A percentile compares a stretch with the other conserved stretches of the same genome.
Evolutionary conservation across 2,329 filamentous ascomycete genomes (phyloP).

Genomic region (Colletotrichum phormii): DNA sequence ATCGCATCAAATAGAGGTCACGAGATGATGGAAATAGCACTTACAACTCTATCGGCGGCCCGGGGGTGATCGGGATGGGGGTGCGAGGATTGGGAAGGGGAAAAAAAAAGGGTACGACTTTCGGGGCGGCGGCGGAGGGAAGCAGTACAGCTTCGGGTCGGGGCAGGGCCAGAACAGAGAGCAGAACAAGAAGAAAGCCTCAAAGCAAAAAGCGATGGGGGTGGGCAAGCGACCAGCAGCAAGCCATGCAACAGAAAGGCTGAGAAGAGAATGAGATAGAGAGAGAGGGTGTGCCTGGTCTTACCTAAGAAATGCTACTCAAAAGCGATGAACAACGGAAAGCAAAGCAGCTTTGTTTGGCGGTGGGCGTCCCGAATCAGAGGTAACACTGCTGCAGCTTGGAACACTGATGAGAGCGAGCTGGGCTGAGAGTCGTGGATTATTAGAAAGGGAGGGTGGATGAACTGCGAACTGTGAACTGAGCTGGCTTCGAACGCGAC

Average conservation of each 20-base stretch:
- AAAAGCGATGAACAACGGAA: background rate
- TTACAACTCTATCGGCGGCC: slow-evolving; percentile 43
- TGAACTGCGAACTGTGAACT: background rate
- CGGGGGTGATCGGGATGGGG: slow-evolving; percentile 43
- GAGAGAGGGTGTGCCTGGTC: slow-evolving; percentile 15
- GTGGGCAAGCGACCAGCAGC: background rate
- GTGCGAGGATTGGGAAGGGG: slow-evolving; percentile 41
- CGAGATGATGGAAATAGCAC: slow-evolving; percentile 41
- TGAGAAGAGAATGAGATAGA: slow-evolving; percentile 7
- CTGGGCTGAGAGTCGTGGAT: slow-evolving; percentile 6
- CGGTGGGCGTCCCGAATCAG: background rate
- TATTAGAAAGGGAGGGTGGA: background rate
- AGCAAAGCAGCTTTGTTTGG: background rate
- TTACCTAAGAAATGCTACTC: slow-evolving; percentile 28
- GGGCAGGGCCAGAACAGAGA: background rate
- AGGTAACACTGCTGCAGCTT: slow-evolving; percentile 27
- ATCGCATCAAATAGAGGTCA: slow-evolving; percentile 42
- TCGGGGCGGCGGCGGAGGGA: slow-evolving; percentile 29
- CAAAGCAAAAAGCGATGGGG: slow-evolving; percentile 8
- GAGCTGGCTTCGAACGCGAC: slow-evolving; percentile 8
- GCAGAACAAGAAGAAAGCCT: background rate
- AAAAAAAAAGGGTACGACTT: slow-evolving; percentile 40
- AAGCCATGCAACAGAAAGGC: slow-evolving; percentile 1
- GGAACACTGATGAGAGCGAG: background rate
- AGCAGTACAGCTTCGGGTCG: slow-evolving; percentile 19